Percentiles rank a stretch among this genome's conserved stretches.
Conservation (phyloP, 1,139 yeast genomes). For the Yamadazyma triangularis region DNA sequence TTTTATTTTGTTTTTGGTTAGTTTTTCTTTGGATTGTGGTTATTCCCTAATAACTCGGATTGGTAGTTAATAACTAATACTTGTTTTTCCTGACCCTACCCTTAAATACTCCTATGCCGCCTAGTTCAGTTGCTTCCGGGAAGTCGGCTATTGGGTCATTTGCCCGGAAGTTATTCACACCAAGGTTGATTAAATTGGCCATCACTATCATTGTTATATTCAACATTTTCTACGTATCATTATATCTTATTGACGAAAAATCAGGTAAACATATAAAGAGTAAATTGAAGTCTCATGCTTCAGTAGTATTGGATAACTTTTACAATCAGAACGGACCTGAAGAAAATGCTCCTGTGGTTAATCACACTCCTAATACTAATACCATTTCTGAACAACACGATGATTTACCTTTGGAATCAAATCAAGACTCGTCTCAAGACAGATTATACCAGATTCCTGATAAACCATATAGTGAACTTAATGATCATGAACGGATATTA, state of each 20-base stretch:
- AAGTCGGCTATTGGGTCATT: constrained; percentile 7
- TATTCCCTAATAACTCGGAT: no score
- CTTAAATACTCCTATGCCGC: no score
- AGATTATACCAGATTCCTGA: constrained; percentile 14
- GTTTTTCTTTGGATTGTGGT: no score
- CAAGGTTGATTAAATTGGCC: constrained; percentile 15
- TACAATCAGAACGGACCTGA: constrained; percentile 3
- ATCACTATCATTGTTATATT: constrained; percentile 16
- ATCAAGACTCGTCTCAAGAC: constrained; percentile 2
- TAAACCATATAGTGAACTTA: constrained; percentile 14
- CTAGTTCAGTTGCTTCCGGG: no score
- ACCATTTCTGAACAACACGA: constrained; percentile 6
- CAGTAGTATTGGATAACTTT: constrained; percentile 11
- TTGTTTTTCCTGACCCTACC: no score
- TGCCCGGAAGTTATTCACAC: constrained; percentile 11
- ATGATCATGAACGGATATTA: constrained; percentile 16
- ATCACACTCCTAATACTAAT: constrained; percentile 3
- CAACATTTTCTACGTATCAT: constrained; percentile 16
- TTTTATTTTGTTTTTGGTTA: no score
- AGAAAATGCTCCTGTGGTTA: constrained; percentile 1
- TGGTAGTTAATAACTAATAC: no score
- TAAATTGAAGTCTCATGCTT: constrained; percentile 12
- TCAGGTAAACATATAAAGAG: constrained; percentile 9
- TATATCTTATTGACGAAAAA: constrained; percentile 15
- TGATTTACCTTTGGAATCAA: constrained; percentile 6